Base-by-base conservation (phyloP, 164 flowering plant genomes). In the Vitis amurensis region DNA sequence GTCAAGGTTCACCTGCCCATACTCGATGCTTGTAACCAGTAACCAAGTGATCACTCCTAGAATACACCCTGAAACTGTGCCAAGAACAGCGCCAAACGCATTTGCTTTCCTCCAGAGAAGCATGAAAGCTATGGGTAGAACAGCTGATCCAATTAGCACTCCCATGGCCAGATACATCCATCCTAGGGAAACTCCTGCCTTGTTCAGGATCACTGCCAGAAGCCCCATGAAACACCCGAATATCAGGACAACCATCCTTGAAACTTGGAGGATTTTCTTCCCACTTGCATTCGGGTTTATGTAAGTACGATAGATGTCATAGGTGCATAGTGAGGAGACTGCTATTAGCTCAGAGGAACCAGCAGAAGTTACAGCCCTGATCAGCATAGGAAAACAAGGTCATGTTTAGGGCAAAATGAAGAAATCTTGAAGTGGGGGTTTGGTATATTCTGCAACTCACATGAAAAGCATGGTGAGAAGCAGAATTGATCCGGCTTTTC, bases 131-230 rank as follows among this genome's bases (percentile, higher is more conserved):
- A 94, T 92, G 23, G 97, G 98, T 31, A 91, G 37, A 61, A 94
- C 95, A 8, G 97, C 97, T 2, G 99, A 94, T 15, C 99, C 97
- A 53, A 94, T 78, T 29, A 92, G 63, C 10, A 94, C 95, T 69
- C 99, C 99, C 97, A 81, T 91, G 51, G 99, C 97, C 11, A 92
- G 87, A 68, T 94, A 94, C 99, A 92, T 94, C 99, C 99, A 94
- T 13, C 97, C 95, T 1, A 92, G 75, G 10, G 97, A 92, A 63
- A 94, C 97, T 68, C 95, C 97, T 1, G 91, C 99, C 71, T 87
- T 89, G 89, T 94, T 94, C 50, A 92, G 82, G 44, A 91, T 81
- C 6, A 91, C 95, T 19, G 99, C 97, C 53, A 94, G 73, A 19
- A 89, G 71, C 47, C 99, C 98, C 98, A 92, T 94, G 83, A 94